Percentiles rank a stretch among this genome's conserved stretches.
These are phyloP conservation scores for Anthracocystis panici-leucophaei DNA, from an alignment of 1,284 basidiomycete species.

Conservation along the genomic window DNA sequence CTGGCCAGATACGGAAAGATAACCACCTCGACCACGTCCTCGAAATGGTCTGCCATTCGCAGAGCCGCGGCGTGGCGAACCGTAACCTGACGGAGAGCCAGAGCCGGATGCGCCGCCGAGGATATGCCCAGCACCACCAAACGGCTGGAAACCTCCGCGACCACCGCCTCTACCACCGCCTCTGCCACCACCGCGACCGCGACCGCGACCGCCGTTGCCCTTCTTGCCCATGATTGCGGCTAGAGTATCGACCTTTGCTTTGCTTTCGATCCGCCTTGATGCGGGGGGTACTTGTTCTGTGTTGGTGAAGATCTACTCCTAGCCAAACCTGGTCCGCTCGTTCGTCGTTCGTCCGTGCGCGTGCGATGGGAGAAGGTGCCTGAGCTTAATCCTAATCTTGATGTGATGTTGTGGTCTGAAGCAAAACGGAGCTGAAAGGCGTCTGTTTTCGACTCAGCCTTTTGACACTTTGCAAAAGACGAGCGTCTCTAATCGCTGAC, in stretches of 20 bases:
- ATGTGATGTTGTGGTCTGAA: neutral
- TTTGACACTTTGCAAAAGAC: neutral
- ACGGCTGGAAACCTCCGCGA: conserved; percentile 31
- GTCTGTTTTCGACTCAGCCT: neutral
- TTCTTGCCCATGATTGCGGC: conserved; percentile 31
- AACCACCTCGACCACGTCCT: conserved; percentile 44
- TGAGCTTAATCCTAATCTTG: neutral
- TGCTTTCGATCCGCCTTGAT: neutral
- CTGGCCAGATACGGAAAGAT: conserved; percentile 42
- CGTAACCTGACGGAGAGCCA: conserved; percentile 16
- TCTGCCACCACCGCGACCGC: conserved; percentile 25
- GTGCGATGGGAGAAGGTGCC: neutral
- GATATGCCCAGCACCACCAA: conserved; percentile 24
- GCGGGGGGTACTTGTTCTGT: conserved; percentile 1
- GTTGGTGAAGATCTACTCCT: neutral
- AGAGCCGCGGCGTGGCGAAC: conserved; percentile 35
- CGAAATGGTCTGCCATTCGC: conserved; percentile 22
- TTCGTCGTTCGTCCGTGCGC: conserved; percentile 2
- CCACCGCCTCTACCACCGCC: conserved; percentile 21
- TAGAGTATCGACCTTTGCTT: neutral
- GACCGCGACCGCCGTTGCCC: conserved; percentile 27
- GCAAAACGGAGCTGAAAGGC: too few species aligned
- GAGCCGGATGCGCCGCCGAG: conserved; percentile 18
- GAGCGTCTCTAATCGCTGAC: neutral
- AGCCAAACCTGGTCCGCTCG: neutral